phyloP scores from a whole-genome alignment of 108 stramenopile genomes.

The Conticribra weissflogii region DNA sequence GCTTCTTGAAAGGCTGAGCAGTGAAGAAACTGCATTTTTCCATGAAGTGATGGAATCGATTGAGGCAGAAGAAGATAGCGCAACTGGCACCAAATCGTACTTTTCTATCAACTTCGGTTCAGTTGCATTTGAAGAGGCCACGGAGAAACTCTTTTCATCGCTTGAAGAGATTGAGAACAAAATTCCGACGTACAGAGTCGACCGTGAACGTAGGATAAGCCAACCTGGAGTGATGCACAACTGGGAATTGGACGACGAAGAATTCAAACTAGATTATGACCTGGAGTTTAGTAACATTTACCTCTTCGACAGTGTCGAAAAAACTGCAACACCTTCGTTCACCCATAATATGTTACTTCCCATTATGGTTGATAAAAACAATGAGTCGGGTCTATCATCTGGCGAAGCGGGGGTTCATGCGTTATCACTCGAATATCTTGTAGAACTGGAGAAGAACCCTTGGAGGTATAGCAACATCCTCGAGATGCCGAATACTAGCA shows the following conservation, averaged over 20 bases:
- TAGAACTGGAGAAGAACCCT: slow-evolving; percentile 73
- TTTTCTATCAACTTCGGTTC: slow-evolving; percentile 40
- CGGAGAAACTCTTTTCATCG: slow-evolving; percentile 49
- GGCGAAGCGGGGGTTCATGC: slow-evolving; percentile 37
- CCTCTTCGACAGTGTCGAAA: slow-evolving; percentile 42
- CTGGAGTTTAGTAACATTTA: slow-evolving; percentile 32
- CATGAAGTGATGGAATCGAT: slow-evolving; percentile 82
- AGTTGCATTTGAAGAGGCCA: slow-evolving; percentile 48
- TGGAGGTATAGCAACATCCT: slow-evolving; percentile 77
- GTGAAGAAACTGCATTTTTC: slow-evolving; percentile 68
- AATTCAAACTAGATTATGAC: slow-evolving; percentile 43
- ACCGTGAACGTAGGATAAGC: slow-evolving; percentile 43
- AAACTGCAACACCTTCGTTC: slow-evolving; percentile 46
- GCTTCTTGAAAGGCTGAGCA: slow-evolving; percentile 67
- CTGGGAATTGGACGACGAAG: slow-evolving; percentile 52
- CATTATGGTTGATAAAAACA: slow-evolving; percentile 30
- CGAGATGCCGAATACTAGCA: slow-evolving; percentile 29
- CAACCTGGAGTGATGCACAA: slow-evolving; percentile 19
- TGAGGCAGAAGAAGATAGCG: slow-evolving; percentile 41
- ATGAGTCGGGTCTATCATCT: slow-evolving; percentile 19
- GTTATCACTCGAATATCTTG: slow-evolving; percentile 63
- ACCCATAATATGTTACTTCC: slow-evolving; percentile 47
- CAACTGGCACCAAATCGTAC: slow-evolving; percentile 24
- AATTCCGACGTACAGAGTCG: slow-evolving; percentile 75
- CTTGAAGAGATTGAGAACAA: slow-evolving; percentile 79